Conservation (phyloP, 345 rosid genomes). For the Dovyalis caffra region DNA sequence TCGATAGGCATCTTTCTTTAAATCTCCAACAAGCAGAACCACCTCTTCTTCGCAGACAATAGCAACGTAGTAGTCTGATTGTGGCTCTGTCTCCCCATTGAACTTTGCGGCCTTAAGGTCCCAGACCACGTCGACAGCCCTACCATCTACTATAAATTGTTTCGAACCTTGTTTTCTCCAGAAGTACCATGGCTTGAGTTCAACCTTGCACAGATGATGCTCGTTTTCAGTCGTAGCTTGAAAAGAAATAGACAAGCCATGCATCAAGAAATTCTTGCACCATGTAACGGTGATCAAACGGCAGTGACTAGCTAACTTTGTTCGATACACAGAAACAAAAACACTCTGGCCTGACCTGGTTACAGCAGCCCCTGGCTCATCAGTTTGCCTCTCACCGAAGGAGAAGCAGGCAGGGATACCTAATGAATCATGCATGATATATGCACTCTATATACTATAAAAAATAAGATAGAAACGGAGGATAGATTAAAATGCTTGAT, state of each 20-base stretch:
- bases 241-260: conserved; percentile 48
- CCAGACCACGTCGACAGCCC: conserved; percentile 42
- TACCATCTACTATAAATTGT: conserved; percentile 40
- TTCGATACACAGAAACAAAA: conserved; percentile 42
- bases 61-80: conserved; percentile 52
- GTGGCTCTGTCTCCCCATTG: conserved; percentile 50
- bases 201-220: conserved; percentile 37
- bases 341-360: conserved; percentile 48
- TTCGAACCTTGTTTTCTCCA: conserved; percentile 62
- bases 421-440: conserved; percentile 45
- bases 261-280: conserved; percentile 51
- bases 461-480: no score
- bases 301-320: conserved; percentile 41
- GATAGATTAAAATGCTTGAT: no score
- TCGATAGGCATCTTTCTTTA: conserved; percentile 44
- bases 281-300: conserved; percentile 50
- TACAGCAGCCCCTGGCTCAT: conserved; percentile 26
- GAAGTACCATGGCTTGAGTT: conserved; percentile 60
- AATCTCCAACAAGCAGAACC: conserved; percentile 45
- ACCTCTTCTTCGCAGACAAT: conserved; percentile 57
- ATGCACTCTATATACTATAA: background rate
- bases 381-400: conserved; percentile 30
- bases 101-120: conserved; percentile 55
- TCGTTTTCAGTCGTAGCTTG: conserved; percentile 32
- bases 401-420: conserved; percentile 50